A percentile compares a stretch with the other conserved stretches of the same genome.
Conservation (phyloP, 1,284 basidiomycete genomes). For the Tilletia horrida region DNA sequence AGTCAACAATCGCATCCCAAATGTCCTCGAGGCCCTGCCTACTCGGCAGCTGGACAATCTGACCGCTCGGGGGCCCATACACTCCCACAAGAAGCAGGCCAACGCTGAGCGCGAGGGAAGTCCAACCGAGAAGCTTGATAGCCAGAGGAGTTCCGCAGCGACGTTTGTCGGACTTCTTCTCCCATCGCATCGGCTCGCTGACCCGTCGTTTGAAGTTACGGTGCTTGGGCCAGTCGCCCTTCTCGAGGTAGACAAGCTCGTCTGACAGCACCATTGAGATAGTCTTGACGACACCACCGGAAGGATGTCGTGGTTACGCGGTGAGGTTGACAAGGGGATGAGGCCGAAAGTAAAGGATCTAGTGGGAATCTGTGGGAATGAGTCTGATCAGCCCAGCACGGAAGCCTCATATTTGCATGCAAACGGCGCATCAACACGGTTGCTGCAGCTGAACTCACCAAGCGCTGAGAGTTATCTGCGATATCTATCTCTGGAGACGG, state of each 20-base stretch:
- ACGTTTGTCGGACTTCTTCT: not conserved
- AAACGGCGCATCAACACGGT: too few relatives aligned
- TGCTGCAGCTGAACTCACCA: too few relatives aligned
- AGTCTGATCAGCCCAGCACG: too few relatives aligned
- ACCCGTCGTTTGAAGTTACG: conserved; percentile 1
- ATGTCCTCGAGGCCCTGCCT: not conserved
- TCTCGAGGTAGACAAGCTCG: conserved; percentile 15
- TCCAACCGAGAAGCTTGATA: conserved; percentile 15
- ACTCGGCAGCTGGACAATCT: not conserved
- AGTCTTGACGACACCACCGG: too few relatives aligned
- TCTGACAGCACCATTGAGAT: conserved; percentile 6
- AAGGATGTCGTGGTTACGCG: too few relatives aligned
- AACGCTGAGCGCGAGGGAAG: not conserved
- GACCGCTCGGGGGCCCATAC: not conserved
- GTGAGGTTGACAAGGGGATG: too few relatives aligned
- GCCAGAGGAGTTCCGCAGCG: not conserved
- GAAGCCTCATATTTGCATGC: too few relatives aligned
- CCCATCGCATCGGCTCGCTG: not conserved
- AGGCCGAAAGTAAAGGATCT: too few relatives aligned
- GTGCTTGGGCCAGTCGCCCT: conserved; percentile 15
- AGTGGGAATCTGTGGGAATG: too few relatives aligned
- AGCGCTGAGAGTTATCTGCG: too few relatives aligned
- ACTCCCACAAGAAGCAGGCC: not conserved
- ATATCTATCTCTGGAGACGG: too few relatives aligned
- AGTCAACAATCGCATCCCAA: not conserved